Conservation (phyloP, 257 asterid species). For the Paraleonurus japonicus region DNA sequence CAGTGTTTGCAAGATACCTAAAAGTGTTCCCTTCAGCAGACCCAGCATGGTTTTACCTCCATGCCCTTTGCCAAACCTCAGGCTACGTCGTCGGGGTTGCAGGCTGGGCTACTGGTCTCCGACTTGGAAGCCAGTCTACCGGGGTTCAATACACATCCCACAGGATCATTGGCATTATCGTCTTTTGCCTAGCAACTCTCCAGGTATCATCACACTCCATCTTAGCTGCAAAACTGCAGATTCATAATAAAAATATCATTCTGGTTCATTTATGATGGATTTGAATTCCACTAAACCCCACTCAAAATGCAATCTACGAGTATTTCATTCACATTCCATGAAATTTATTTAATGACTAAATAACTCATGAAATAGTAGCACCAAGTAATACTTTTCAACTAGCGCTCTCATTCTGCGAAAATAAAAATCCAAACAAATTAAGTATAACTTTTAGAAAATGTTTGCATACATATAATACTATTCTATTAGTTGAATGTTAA, state of each 20-base stretch:
- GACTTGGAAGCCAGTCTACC: slow-evolving; percentile 65
- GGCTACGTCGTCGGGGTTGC: slow-evolving; percentile 80
- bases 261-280: neutral
- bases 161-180: slow-evolving; percentile 64
- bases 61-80: slow-evolving; percentile 57
- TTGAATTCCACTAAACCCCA: neutral
- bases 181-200: slow-evolving; percentile 68
- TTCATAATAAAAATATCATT: no score
- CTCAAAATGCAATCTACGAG: no score
- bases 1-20: slow-evolving; percentile 67
- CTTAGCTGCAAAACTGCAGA: no score
- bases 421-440: no score
- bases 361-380: neutral
- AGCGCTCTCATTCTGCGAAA: neutral
- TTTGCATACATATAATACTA: neutral
- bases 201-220: slow-evolving; percentile 58
- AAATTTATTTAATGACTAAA: neutral
- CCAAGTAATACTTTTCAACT: neutral
- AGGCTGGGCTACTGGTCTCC: slow-evolving; percentile 88
- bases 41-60: slow-evolving; percentile 93
- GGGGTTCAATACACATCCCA: slow-evolving; percentile 62
- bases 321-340: no score
- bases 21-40: slow-evolving; percentile 73
- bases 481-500: neutral
- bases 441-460: neutral